Base-by-base conservation (phyloP, 2,329 filamentous ascomycete genomes). In the Ramularia collo-cygni region DNA sequence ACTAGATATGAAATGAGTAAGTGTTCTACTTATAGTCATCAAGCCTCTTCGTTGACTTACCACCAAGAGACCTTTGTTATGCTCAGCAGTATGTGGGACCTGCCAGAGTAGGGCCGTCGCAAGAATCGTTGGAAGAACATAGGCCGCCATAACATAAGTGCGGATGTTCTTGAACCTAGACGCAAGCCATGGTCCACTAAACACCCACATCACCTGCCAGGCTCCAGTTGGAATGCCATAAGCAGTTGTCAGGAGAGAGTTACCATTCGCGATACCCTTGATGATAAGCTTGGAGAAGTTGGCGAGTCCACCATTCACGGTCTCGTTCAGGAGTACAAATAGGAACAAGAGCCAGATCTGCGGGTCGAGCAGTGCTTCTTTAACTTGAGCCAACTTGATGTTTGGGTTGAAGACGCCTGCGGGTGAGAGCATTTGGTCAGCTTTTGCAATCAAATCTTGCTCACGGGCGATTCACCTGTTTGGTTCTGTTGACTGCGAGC, bases 301-400 rank as follows among this genome's bases (percentile, higher is more conserved):
- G 4, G 73, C 68, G 7, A 74, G 56, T 0, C 74, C 74, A 3
- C 71, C 71, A 35, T 68, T 77, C 46, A 76, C 67, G 2, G 64
- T 58, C 48, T 77, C 73, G 40, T 77, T 77, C 13, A 75, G 55
- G 0, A 77, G 56, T 3, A 64, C 64, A 38, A 61, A 53, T 8
- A 53, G 27, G 42, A 56, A 53, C 26, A 60, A 60, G 54, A 55
- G 46, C 58, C 64, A 67, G 10, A 62, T 59, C 33, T 86, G 81
- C 0, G 81, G 79, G 47, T 88, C 83, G 1, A 60, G 58, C 9
- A 85, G 62, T 0, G 77, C 73, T 49, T 77, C 74, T 48, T 65
- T 69, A 50, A 76, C 63, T 48, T 77, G 74, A 35, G 75, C 66
- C 2, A 61, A 44, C 18, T 71, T 69, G 62, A 76, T 76, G 21